Evolutionary conservation across 148 eudicot genomes (phyloP), one percentile per base, ranked within the genome.

Genomic region (Camellia sinensis): DNA sequence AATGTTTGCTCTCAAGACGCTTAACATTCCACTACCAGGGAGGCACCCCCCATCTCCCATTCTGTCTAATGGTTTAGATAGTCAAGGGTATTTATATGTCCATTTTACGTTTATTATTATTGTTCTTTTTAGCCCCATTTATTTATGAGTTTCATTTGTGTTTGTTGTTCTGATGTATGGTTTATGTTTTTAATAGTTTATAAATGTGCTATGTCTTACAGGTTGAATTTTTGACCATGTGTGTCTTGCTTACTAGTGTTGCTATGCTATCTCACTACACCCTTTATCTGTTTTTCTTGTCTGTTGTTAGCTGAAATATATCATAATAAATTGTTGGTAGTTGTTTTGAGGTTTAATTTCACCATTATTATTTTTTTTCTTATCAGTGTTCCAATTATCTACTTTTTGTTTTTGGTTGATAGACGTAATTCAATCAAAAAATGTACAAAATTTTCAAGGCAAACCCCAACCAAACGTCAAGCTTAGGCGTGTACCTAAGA

Each of bases 1-100:
- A 88, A 96, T 96, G 98, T 96, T 92, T 90, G 97, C 94, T 82
- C 92, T 87, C 52, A 94, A 96, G 90, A 87, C 93, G 5, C 94
- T 96, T 73, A 86, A 88, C 46, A 96, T 96, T 77, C 99, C 99
- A 59, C 86, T 87, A 72, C 97, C 98, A 11, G 99, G 99, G 80
- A 91, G 92, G 83, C 99, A 96, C 67, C 98, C 98, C 57, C 98
- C 97, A 62, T 94, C 99, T 70, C 89, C 92, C 74, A 85, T 78
- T 80, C 46, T 93, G 85, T 83, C 93, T 67, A 90, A 89, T 84
- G 97, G 91, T 57, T 81, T 83, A 78, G 85, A 77, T 62, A 75
- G 71, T 77, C 81, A 84, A 73, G 83, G 94, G 98, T 94, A 91
- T 37, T 78, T 80, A 37, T 80, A 57, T 81, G 3, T 67, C 48